A percentile compares a stretch with the other conserved stretches of the same genome.
Conservation (phyloP, 2,329 filamentous ascomycete genomes). For the Diaporthe sp. region DNA sequence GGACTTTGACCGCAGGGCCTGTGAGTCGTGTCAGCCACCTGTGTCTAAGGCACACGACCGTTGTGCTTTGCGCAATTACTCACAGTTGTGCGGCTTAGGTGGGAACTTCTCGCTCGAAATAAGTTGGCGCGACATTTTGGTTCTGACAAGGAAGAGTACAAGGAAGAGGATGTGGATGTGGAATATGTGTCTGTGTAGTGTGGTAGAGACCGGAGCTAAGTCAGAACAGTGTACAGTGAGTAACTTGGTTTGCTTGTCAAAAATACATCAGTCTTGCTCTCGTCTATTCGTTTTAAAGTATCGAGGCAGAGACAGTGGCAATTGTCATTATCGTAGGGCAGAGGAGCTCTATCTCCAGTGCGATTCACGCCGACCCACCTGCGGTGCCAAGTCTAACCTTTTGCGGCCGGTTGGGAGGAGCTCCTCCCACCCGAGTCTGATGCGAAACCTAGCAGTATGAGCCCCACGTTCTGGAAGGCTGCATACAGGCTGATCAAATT, state of each 20-base stretch:
- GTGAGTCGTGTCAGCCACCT: not conserved
- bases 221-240: not conserved
- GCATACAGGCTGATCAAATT: not conserved
- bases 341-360: conserved; percentile 17
- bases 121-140: conserved; percentile 55
- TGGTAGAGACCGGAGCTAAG: not conserved
- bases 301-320: not conserved
- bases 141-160: conserved; percentile 10
- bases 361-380: conserved; percentile 8
- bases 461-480: not conserved
- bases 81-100: conserved; percentile 58
- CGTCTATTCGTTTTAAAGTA: conserved; percentile 11
- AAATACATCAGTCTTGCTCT: conserved; percentile 6
- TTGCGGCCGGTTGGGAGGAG: conserved; percentile 15
- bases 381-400: not conserved
- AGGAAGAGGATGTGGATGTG: not conserved
- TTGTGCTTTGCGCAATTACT: conserved; percentile 30
- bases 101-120: conserved; percentile 59
- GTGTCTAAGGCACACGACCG: not conserved
- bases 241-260: conserved; percentile 21
- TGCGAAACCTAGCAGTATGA: conserved; percentile 1
- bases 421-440: conserved; percentile 11
- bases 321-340: not conserved
- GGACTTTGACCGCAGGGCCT: conserved; percentile 55
- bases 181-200: not conserved